These are phyloP conservation scores for Croton laevigatus DNA, from an alignment of 441 rosid genomes.

Conservation along the genomic window DNA sequence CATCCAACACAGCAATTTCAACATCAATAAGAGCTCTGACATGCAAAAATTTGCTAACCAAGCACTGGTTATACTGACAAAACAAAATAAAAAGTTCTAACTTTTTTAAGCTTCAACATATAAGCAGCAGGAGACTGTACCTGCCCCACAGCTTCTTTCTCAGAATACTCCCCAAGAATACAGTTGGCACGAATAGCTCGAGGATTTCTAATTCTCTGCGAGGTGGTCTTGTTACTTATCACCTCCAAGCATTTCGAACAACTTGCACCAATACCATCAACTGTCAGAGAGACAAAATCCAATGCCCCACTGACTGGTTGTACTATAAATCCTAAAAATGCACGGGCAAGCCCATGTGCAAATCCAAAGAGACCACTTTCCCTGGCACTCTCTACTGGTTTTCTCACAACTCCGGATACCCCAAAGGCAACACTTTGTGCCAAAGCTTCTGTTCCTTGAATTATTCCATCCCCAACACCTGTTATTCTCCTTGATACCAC, in stretches of 20 bases:
- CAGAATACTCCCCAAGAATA: slow-evolving; percentile 77
- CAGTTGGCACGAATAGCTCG: slow-evolving; percentile 83
- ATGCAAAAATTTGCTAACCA: too few species aligned
- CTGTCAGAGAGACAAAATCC: slow-evolving; percentile 94
- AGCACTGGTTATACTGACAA: neutral
- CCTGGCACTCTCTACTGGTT: slow-evolving; percentile 95
- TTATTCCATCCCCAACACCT: slow-evolving; percentile 93
- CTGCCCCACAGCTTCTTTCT: slow-evolving; percentile 96
- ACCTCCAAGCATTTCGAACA: slow-evolving; percentile 89
- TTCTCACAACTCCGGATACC: slow-evolving; percentile 93
- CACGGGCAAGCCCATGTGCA: slow-evolving; percentile 97
- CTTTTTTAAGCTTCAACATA: neutral
- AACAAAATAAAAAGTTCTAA: neutral
- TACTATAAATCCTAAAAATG: slow-evolving; percentile 77
- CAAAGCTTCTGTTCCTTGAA: slow-evolving; percentile 98
- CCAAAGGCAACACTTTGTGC: slow-evolving; percentile 99
- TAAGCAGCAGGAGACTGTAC: slow-evolving; percentile 34
- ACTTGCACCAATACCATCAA: slow-evolving; percentile 96
- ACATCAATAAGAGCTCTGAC: too few species aligned
- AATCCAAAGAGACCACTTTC: slow-evolving; percentile 88
- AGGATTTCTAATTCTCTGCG: slow-evolving; percentile 87
- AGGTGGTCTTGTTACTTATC: slow-evolving; percentile 58
- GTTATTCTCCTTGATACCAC: slow-evolving; percentile 93
- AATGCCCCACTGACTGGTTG: slow-evolving; percentile 98
- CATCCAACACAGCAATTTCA: too few species aligned